phyloP scores from a whole-genome alignment of 140 eudicot species.

The Cichorium intybus region DNA sequence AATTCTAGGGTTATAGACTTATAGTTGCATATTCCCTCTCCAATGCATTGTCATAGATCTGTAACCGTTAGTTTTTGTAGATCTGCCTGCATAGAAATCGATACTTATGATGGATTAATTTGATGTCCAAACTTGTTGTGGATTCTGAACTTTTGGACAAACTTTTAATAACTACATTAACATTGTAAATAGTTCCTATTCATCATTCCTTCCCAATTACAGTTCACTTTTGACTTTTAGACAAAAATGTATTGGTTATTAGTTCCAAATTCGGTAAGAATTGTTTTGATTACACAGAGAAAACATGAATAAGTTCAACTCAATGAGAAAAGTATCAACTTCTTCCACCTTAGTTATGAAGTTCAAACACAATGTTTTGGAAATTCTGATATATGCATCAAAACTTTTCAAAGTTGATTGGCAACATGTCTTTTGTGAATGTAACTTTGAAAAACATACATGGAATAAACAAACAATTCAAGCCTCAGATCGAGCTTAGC shows the following conservation, averaged over 20 bases:
- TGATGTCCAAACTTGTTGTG: neutral
- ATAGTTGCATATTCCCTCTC: neutral
- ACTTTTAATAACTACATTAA: neutral
- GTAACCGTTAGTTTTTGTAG: constrained; percentile 2
- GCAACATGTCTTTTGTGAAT: neutral
- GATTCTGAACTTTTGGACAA: constrained; percentile 1
- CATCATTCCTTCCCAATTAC: constrained; percentile 1
- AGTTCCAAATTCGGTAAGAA: constrained; percentile 1
- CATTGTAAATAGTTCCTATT: neutral
- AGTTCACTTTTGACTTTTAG: neutral
- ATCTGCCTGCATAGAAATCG: neutral
- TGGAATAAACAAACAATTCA: neutral
- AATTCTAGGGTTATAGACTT: constrained; percentile 2
- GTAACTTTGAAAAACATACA: constrained; percentile 4
- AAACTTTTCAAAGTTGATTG: constrained; percentile 1
- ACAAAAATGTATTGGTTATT: neutral
- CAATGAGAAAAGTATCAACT: neutral
- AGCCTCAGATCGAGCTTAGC: neutral
- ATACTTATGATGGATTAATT: neutral
- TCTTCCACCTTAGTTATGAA: neutral
- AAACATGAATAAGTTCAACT: neutral
- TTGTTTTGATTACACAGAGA: neutral
- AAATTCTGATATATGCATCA: neutral
- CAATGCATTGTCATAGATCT: constrained; percentile 11
- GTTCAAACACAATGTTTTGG: neutral